Base-by-base conservation (phyloP, 2,329 filamentous ascomycete species). In the Colletotrichum destructivum region DNA sequence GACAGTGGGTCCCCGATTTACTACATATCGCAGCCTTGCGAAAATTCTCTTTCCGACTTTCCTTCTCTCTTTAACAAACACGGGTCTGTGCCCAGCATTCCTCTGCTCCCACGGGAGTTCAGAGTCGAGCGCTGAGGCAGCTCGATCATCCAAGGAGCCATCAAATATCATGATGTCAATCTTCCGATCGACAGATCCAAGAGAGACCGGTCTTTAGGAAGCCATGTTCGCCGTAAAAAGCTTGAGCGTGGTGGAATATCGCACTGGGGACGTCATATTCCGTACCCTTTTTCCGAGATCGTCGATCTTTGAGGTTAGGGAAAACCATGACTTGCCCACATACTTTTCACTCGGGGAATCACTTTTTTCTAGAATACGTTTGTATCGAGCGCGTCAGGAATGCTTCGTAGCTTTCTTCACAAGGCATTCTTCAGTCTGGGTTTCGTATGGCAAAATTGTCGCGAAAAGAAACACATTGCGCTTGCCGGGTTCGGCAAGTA, bases 181-280 rank as follows among this genome's bases (percentile, higher is more conserved):
- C 84, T 87, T 95, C 93, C 92, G 91, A 94, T 95, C 93, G 94
- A 97, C 95, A 96, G 93, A 91, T 96, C 92, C 94, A 83, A 97
- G 92, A 98, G 83, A 79, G 89, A 96, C 85, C 83, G 84, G 86
- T 66, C 82, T 84, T 85, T 83, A 83, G 83, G 85, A 84, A 87
- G 88, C 89, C 89, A 88, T 89, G 90, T 87, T 93, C 91, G 91
- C 88, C 84, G 81, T 85, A 77, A 85, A 83, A 87, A 88, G 87
- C 85, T 64, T 92, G 92, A 94, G 89, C 89, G 90, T 88, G 87
- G 88, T 86, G 85, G 84, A 85, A 72, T 84, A 81, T 84, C 75
- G 75, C 81, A 84, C 84, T 84, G 86, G 85, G 87, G 91, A 88
- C 89, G 89, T 91, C 90, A 95, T 95, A 96, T 96, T 96, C 93